Base-by-base conservation (phyloP, 257 asterid genomes). In the Fraxinus cuspidata region DNA sequence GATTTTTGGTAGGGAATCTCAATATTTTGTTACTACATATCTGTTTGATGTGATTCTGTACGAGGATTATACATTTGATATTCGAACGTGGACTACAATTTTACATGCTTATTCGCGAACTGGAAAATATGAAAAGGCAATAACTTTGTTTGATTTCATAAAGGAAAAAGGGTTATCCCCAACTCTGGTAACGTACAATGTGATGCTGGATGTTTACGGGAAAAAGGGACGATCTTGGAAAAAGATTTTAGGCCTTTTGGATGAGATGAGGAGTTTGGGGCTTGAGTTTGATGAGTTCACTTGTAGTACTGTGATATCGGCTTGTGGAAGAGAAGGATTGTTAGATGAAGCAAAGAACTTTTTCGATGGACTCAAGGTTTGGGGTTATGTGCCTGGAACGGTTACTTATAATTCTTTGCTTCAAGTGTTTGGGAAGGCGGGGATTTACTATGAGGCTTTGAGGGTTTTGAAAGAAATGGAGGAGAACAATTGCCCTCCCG, bases 241-340 rank as follows among this genome's bases (percentile, higher is more conserved):
- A 74, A 86, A 87, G 32, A 93, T 95, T 74, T 74, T 90, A 40
- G 74, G 72, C 63, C 96, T 95, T 84, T 88, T 95, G 81, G 93
- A 87, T 71, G 99, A 93, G 86, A 91, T 95, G 88, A 93, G 73
- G 80, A 82, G 87, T 32, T 65, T 75, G 18, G 92, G 97, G 77
- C 97, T 90, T 37, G 86, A 88, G 60, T 92, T 90, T 34, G 99
- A 95, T 65, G 99, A 95, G 77, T 95, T 95, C 77, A 95, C 99
- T 74, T 93, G 97, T 84, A 95, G 99, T 84, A 95, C 98, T 15
- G 98, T 95, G 77, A 85, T 95, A 77, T 85, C 99, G 21, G 99
- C 98, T 0, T 95, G 96, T 85, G 98, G 97, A 60, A 88, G 99
- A 82, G 96, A 95, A 73, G 98, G 98, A 47, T 74, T 93, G 84